phyloP scores from a whole-genome alignment of 169 alveolate species.

The Eimeria mitis region DNA sequence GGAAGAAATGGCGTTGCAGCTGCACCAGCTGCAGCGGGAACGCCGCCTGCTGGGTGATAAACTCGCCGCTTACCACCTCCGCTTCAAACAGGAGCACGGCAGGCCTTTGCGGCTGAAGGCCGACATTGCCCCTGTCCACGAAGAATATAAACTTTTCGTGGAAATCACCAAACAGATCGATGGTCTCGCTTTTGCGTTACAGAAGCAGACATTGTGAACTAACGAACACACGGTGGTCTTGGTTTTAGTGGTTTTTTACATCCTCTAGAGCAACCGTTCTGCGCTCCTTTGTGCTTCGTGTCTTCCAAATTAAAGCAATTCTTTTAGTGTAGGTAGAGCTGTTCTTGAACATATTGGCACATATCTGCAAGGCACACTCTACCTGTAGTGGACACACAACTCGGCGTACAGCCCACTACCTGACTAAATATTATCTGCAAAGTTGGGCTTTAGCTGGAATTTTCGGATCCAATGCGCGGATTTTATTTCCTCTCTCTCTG shows the following conservation, averaged over 20 bases:
- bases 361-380: neutral
- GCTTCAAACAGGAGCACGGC: constrained; percentile 69
- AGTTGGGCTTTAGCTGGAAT: neutral
- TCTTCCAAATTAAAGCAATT: neutral
- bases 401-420: neutral
- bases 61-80: constrained; percentile 56
- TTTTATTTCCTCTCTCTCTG: too few relatives aligned
- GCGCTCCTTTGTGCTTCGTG: neutral
- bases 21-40: constrained; percentile 76
- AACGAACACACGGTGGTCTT: neutral
- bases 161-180: constrained; percentile 73
- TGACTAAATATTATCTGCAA: neutral
- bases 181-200: constrained; percentile 34
- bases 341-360: neutral
- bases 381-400: neutral
- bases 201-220: neutral
- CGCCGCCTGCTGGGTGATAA: constrained; percentile 64
- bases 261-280: neutral
- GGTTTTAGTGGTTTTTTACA: neutral
- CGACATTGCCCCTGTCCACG: constrained; percentile 75
- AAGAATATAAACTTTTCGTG: constrained; percentile 68
- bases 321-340: neutral
- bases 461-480: neutral
- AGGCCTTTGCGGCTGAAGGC: constrained; percentile 69
- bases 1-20: constrained; percentile 65